Evolutionary conservation across 78 protist genomes (phyloP).

Genomic region (Paratrimastix pyriformis): DNA sequence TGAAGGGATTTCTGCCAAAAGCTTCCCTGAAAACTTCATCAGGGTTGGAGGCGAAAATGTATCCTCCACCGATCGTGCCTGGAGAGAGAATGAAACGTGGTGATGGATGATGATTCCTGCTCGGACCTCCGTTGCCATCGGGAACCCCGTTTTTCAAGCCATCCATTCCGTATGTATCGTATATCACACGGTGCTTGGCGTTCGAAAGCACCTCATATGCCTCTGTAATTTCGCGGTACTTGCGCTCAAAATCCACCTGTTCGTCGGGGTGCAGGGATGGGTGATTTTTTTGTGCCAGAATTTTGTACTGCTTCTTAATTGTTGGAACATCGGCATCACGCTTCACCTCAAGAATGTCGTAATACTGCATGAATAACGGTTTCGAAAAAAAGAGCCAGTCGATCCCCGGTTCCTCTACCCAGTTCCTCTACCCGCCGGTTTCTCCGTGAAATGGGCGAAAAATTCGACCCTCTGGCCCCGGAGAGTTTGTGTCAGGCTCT

Average conservation of each 20-base stretch:
- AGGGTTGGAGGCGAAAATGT: background rate
- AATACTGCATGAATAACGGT: background rate
- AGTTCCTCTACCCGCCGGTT: too few species aligned
- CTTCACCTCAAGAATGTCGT: background rate
- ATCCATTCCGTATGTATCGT: background rate
- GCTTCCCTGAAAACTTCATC: conserved; percentile 13
- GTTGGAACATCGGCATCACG: conserved; percentile 14
- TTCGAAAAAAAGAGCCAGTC: background rate
- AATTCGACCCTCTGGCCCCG: too few species aligned
- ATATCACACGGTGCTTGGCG: background rate
- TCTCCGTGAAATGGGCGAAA: too few species aligned
- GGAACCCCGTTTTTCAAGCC: conserved; percentile 5
- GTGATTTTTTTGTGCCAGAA: background rate
- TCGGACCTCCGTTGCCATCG: conserved; percentile 8
- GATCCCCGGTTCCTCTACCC: too few species aligned
- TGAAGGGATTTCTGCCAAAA: conserved; percentile 10
- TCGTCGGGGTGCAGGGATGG: conserved; percentile 8
- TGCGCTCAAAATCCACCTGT: background rate
- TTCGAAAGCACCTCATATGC: conserved; percentile 1
- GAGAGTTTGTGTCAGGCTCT: too few species aligned
- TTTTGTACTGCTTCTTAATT: background rate
- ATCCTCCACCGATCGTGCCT: conserved; percentile 1
- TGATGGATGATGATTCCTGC: too few species aligned
- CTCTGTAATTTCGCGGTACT: conserved; percentile 4
- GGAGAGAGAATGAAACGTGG: background rate